phyloP scores from a whole-genome alignment of 2,329 filamentous ascomycete species.

The Neofusicoccum ribis region DNA sequence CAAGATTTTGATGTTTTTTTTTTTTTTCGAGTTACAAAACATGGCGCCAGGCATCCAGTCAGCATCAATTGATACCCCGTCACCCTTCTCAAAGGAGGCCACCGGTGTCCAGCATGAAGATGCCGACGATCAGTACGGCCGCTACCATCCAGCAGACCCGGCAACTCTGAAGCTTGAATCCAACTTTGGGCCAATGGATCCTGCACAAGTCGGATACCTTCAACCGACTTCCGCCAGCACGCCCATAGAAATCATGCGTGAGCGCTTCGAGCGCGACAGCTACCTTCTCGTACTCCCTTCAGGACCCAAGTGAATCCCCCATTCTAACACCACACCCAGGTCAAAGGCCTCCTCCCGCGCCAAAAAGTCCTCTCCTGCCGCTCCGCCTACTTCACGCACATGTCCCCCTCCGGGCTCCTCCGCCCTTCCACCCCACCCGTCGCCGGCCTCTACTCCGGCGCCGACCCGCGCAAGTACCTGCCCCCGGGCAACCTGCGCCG shows the following conservation, averaged over 20 bases:
- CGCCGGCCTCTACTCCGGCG: no score
- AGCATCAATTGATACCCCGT: neutral
- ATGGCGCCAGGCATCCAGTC: neutral
- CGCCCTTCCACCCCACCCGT: neutral
- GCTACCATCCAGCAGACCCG: slow-evolving; percentile 17
- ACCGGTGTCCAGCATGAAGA: neutral
- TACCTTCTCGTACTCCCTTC: neutral
- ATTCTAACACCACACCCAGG: neutral
- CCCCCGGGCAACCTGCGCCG: no score
- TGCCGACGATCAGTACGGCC: slow-evolving; percentile 2
- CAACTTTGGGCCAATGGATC: slow-evolving; percentile 19
- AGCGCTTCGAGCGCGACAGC: neutral
- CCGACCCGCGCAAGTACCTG: no score
- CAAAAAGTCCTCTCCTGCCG: slow-evolving; percentile 7
- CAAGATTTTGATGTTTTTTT: no score
- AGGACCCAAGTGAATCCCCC: neutral
- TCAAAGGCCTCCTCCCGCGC: slow-evolving; percentile 19
- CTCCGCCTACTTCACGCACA: slow-evolving; percentile 19
- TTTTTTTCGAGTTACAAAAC: neutral
- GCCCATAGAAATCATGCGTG: neutral
- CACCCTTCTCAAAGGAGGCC: neutral
- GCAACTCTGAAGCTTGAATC: slow-evolving; percentile 16
- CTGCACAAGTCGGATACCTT: slow-evolving; percentile 11
- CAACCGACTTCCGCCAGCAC: slow-evolving; percentile 7
- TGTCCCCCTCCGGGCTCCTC: slow-evolving; percentile 16